phyloP scores from a whole-genome alignment of 1,284 basidiomycete species.

The Ceratobasidium theobromae region DNA sequence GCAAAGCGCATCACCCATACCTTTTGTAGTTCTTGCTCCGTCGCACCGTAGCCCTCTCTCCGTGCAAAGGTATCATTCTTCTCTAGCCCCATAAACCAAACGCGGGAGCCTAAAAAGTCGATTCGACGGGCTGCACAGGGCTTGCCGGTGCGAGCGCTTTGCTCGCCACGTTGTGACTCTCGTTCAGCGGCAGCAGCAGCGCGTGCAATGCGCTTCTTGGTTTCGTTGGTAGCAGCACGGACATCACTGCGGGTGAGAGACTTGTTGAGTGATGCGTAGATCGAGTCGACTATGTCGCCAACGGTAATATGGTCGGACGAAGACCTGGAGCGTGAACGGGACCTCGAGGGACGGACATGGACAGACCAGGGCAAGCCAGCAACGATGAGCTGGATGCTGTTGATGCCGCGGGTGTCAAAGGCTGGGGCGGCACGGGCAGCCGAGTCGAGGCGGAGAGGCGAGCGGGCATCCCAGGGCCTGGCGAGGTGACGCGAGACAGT shows the following conservation, averaged over 20 bases:
- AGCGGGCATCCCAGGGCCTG: conserved; percentile 15
- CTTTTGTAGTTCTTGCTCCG: not conserved
- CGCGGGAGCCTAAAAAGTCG: conserved; percentile 9
- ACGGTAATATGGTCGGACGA: conserved; percentile 13
- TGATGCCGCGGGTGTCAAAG: not conserved
- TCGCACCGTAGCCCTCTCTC: conserved; percentile 4
- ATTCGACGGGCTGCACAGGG: conserved; percentile 23
- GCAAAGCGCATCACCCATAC: conserved; percentile 18
- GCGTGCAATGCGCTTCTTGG: conserved; percentile 9
- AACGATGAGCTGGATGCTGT: conserved; percentile 9
- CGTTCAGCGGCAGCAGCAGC: conserved; percentile 14
- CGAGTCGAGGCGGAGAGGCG: conserved; percentile 1
- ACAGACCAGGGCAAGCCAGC: conserved; percentile 17
- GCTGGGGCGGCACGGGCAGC: not conserved
- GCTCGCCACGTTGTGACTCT: conserved; percentile 14
- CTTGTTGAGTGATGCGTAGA: conserved; percentile 17
- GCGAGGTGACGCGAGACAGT: conserved; percentile 2
- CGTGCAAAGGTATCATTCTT: conserved; percentile 18
- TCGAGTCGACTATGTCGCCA: conserved; percentile 8
- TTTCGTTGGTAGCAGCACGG: conserved; percentile 12
- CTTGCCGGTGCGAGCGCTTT: conserved; percentile 10
- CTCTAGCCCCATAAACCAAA: conserved; percentile 10
- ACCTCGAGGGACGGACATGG: not conserved
- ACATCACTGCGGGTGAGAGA: conserved; percentile 18
- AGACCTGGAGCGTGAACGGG: conserved; percentile 3